phyloP scores from a whole-genome alignment of 495 filamentous ascomycete genomes.

The Daldinia loculata region DNA sequence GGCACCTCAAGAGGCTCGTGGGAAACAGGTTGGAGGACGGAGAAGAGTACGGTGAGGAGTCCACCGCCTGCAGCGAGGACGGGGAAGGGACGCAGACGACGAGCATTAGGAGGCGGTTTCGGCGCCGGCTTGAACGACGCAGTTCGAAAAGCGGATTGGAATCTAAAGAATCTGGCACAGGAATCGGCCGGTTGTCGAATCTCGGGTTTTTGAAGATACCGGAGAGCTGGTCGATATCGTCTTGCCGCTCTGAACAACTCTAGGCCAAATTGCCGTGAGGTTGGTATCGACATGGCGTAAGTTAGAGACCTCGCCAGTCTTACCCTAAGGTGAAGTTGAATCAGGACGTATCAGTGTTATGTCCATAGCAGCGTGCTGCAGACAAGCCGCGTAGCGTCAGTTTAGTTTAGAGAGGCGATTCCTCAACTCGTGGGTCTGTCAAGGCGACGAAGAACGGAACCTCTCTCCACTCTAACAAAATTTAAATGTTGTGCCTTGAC shows the following conservation, averaged over 20 bases:
- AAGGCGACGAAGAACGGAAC: background rate
- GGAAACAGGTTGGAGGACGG: slow-evolving; percentile 38
- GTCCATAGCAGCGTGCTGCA: slow-evolving; percentile 28
- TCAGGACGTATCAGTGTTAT: background rate
- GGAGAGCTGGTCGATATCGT: slow-evolving; percentile 8
- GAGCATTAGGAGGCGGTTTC: slow-evolving; percentile 7
- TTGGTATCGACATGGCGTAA: slow-evolving; percentile 31
- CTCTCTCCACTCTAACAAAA: background rate
- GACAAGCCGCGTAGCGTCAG: background rate
- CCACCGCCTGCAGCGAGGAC: slow-evolving; percentile 41
- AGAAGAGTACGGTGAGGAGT: slow-evolving; percentile 38
- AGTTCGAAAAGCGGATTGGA: slow-evolving; percentile 18
- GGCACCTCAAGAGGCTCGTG: slow-evolving; percentile 30
- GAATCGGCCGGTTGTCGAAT: background rate
- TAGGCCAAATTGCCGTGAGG: slow-evolving; percentile 18
- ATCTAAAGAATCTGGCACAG: slow-evolving; percentile 1
- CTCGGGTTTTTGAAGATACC: slow-evolving; percentile 9
- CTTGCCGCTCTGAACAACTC: slow-evolving; percentile 16
- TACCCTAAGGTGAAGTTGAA: slow-evolving; percentile 10
- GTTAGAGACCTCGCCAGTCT: background rate
- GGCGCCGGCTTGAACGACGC: slow-evolving; percentile 20
- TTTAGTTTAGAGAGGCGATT: background rate
- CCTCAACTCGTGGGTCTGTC: slow-evolving; percentile 5
- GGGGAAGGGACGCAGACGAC: slow-evolving; percentile 33
- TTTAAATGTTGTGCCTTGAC: background rate